Conservation (phyloP, 2,329 filamentous ascomycete species). For the Falciphora oryzae region DNA sequence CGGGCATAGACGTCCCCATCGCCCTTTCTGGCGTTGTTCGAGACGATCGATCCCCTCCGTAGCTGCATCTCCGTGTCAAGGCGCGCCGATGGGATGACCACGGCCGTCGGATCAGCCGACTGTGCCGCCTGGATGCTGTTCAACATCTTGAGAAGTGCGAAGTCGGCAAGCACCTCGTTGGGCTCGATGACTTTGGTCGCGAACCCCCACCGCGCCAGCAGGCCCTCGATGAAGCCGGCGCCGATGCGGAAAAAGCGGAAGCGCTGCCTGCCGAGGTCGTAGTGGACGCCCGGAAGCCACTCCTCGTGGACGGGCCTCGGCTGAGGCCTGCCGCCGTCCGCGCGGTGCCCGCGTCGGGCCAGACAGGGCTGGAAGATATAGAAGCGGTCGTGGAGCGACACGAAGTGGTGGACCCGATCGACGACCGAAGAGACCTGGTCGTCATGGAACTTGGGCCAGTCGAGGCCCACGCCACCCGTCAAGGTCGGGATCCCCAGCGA, state of each 20-base stretch:
- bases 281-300: slow-evolving; percentile 21
- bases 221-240: slow-evolving; percentile 1
- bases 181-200: slow-evolving; percentile 10
- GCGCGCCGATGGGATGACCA: too few relatives aligned
- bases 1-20: too few relatives aligned
- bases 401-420: slow-evolving; percentile 19
- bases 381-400: slow-evolving; percentile 17
- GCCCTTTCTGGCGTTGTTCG: too few relatives aligned
- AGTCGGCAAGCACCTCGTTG: slow-evolving; percentile 7
- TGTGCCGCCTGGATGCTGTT: too few relatives aligned
- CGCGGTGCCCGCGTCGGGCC: not conserved
- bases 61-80: too few relatives aligned
- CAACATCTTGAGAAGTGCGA: slow-evolving; percentile 6
- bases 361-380: slow-evolving; percentile 9
- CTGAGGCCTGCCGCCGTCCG: slow-evolving; percentile 4
- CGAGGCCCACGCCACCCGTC: slow-evolving; percentile 12
- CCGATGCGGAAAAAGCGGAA: slow-evolving; percentile 8
- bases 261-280: slow-evolving; percentile 19
- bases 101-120: too few relatives aligned
- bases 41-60: too few relatives aligned
- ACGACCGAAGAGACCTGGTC: slow-evolving; percentile 21
- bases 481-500: slow-evolving; percentile 15
- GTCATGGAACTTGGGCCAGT: slow-evolving; percentile 17
- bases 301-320: slow-evolving; percentile 13
- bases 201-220: slow-evolving; percentile 6